Evolutionary conservation across 2,329 filamentous ascomycete species (phyloP), one percentile per base, ranked within the genome.

Genomic region (Ceratocystiopsis minuta): DNA sequence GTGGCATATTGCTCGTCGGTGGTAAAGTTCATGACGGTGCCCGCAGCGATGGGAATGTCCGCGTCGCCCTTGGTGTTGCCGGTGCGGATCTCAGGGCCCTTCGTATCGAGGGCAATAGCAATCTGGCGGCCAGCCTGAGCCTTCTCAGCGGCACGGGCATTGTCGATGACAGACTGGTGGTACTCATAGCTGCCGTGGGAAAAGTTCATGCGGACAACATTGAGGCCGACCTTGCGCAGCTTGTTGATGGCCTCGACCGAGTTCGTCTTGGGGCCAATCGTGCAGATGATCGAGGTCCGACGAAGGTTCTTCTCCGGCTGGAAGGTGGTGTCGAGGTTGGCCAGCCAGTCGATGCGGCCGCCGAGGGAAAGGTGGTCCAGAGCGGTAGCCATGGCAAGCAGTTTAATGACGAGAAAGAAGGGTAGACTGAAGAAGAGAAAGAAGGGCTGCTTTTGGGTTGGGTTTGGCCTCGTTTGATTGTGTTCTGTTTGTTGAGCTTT

Each of bases 161-260:
- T 79, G 70, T 98, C 85, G 57, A 98, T 95, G 60, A 98, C 90
- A 49, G 85, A 88, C 72, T 96, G 52, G 49, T 54, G 87, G 70
- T 95, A 98, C 67, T 87, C 87, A 64, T 96, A 90, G 52, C 78
- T 80, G 56, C 84, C 84, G 65, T 93, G 84, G 51, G 82, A 94
- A 63, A 96, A 96, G 80, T 98, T 98, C 90, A 98, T 98, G 68
- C 90, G 88, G 53, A 96, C 90, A 53, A 98, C 86, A 66, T 96
- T 96, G 56, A 96, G 79, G 65, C 90, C 90, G 51, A 80, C 80
- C 58, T 72, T 74, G 62, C 88, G 84, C 55, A 98, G 82, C 61
- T 78, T 74, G 67, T 96, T 96, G 68, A 98, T 93, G 64, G 86
- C 87, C 69, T 95, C 83, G 45, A 87, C 80, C 34, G 85, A 93